phyloP scores from a whole-genome alignment of 768 basidiomycete species.

The button mushroom (Agaricus bisporus) region DNA sequence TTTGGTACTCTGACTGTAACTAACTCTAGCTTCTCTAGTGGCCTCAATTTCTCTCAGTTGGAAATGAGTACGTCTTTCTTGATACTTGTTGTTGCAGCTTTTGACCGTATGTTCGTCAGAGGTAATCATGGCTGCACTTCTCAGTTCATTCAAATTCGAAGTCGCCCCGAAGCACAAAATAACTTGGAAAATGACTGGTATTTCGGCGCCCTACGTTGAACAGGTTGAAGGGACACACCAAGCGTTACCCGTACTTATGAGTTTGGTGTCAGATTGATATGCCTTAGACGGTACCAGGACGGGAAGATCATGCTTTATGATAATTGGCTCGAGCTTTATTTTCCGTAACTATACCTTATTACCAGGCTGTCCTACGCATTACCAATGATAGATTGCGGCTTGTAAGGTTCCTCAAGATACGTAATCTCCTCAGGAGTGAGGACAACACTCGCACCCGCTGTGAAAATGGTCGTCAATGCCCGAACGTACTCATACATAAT shows the following conservation, averaged over 20 bases:
- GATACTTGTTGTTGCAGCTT: no score
- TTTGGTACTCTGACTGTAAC: no score
- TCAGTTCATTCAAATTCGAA: constrained; percentile 14
- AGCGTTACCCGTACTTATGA: neutral
- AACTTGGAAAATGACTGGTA: constrained; percentile 9
- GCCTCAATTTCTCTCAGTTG: constrained; percentile 14
- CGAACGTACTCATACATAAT: neutral
- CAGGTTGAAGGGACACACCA: neutral
- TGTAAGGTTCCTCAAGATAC: constrained; percentile 50
- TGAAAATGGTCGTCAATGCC: no score
- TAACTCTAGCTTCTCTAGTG: no score
- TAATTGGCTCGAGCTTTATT: no score
- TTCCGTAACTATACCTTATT: no score
- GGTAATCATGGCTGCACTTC: no score
- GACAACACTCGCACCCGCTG: constrained; percentile 24
- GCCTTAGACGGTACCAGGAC: no score
- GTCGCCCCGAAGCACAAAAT: constrained; percentile 13
- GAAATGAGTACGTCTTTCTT: constrained; percentile 15
- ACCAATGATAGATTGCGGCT: constrained; percentile 38
- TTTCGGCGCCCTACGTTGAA: constrained; percentile 10
- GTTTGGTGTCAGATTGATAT: no score
- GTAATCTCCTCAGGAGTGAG: constrained; percentile 53
- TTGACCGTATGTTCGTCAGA: no score
- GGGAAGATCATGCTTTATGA: no score
- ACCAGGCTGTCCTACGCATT: constrained; percentile 18